Percentiles rank a stretch among this genome's conserved stretches.
Conservation (phyloP, 1,139 yeast species). For the Hyphopichia burtonii region DNA sequence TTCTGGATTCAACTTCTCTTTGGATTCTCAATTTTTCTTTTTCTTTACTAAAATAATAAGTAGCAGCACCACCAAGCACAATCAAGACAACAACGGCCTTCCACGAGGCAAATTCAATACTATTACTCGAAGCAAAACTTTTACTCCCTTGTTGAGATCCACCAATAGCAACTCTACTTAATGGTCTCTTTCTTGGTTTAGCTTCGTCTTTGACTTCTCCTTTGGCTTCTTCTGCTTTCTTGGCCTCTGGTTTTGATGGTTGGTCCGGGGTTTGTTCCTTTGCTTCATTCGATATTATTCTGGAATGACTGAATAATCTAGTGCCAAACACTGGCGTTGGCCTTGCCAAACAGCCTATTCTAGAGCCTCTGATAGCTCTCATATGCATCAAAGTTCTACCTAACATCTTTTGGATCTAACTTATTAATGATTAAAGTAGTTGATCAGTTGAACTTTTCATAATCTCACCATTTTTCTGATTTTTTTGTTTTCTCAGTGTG, state of each 20-base stretch:
- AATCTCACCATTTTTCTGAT: background rate
- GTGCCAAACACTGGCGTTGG: background rate
- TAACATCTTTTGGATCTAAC: no score
- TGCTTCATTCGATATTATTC: constrained; percentile 5
- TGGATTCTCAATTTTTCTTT: constrained; percentile 72
- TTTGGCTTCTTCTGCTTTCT: background rate
- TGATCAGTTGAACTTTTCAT: no score
- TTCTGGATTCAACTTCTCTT: constrained; percentile 77
- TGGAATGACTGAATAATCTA: constrained; percentile 5
- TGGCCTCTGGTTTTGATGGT: background rate
- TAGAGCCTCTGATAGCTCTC: no score
- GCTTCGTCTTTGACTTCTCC: background rate
- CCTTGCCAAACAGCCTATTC: no score
- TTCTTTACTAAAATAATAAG: constrained; percentile 68
- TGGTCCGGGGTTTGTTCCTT: background rate
- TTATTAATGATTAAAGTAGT: no score
- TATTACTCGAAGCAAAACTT: constrained; percentile 32
- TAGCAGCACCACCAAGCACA: constrained; percentile 66
- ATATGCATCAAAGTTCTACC: no score
- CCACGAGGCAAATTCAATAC: constrained; percentile 82
- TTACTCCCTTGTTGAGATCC: constrained; percentile 25
- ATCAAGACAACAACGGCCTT: constrained; percentile 70
- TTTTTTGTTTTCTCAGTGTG: background rate
- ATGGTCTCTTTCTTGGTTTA: constrained; percentile 33
- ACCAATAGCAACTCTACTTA: constrained; percentile 51